phyloP scores from a whole-genome alignment of 225 moss, liverwort and hornwort species.

The Lunularia cruciata region DNA sequence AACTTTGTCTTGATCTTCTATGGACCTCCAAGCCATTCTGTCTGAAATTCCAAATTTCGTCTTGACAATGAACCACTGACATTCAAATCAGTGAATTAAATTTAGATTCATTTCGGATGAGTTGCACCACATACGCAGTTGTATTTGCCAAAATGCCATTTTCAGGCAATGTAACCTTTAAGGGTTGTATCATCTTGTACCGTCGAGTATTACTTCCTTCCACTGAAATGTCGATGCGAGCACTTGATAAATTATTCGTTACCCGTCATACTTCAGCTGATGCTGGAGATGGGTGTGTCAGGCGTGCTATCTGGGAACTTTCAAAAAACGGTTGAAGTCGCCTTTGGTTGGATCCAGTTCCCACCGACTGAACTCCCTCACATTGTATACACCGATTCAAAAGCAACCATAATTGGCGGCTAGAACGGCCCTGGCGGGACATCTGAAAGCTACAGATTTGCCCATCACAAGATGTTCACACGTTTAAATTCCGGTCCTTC shows the following conservation, averaged over 20 bases:
- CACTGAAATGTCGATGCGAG: too few species aligned
- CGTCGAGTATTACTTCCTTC: too few species aligned
- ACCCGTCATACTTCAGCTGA: neutral
- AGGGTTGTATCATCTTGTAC: too few species aligned
- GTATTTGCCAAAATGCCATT: too few species aligned
- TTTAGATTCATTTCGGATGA: too few species aligned
- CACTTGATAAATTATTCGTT: neutral
- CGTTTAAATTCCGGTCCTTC: neutral
- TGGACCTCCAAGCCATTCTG: too few species aligned
- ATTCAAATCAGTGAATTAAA: too few species aligned
- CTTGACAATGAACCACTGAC: too few species aligned
- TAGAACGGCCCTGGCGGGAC: neutral
- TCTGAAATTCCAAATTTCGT: too few species aligned
- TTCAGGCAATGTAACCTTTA: too few species aligned
- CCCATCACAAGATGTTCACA: neutral
- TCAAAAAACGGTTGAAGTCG: neutral
- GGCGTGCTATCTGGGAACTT: neutral
- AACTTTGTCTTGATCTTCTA: too few species aligned
- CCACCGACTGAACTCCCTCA: neutral
- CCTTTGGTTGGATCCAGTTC: neutral
- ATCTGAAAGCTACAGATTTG: neutral
- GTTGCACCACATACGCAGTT: too few species aligned
- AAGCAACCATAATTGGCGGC: neutral
- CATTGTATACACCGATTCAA: neutral
- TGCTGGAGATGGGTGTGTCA: neutral